Base-by-base conservation (phyloP, 352 stramenopile genomes). In the Thalassiosira ordinaria region DNA sequence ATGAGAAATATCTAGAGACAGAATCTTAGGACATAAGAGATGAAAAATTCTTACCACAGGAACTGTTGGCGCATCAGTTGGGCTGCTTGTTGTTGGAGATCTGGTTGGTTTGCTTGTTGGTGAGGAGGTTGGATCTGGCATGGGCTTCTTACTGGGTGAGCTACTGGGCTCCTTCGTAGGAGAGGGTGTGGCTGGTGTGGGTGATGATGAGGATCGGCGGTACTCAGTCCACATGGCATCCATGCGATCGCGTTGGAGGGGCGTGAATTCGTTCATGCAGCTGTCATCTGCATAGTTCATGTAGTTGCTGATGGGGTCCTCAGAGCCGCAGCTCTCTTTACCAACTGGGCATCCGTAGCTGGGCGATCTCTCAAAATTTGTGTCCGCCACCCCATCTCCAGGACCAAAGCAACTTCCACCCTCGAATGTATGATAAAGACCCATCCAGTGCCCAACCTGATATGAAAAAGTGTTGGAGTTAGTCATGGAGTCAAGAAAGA, bases 241-340 rank as follows among this genome's bases (percentile, higher is more conserved):
- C 77, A 85, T 85, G 20, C 55, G 47, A 26, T 72, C 52, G 11
- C 29, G 47, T 57, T 88, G 80, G 26, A 49, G 46, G 13, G 7
- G 11, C 13, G 81, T 86, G 47, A 88, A 88, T 27, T 69, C 9
- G 11, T 69, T 35, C 46, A 80, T 80, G 37, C 68, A 84, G 3
- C 16, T 31, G 39, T 85, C 72, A 63, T 85, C 7, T 9, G 70
- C 46, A 46, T 86, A 86, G 44, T 87, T 60, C 79, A 87, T 87
- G 60, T 60, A 87, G 49, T 87, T 87, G 18, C 6, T 4, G 33
- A 87, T 69, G 7, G 79, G 79, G 67, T 87, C 79, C 6, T 26
- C 26, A 49, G 27, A 49, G 14, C 8, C 1, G 33, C 78, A 86
- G 11, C 63, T 74, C 44, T 86, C 64, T 13, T 31, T 13, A 20